Conservation (phyloP, 106 monocot genomes). For the Gastrodia elata region DNA sequence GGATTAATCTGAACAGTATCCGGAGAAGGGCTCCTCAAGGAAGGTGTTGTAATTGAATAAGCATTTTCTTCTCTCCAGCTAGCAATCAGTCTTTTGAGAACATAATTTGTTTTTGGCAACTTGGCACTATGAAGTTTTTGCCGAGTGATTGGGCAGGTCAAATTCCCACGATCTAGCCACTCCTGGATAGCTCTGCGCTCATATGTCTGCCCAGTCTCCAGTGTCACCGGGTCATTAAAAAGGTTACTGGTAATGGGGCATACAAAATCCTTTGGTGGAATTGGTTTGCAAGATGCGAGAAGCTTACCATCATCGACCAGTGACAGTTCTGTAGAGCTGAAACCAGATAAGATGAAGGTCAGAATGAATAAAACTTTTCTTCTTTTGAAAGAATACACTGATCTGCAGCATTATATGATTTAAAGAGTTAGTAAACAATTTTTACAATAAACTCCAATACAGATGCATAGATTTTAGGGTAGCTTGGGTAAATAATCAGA, state of each 20-base stretch:
- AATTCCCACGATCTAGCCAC: conserved; percentile 47
- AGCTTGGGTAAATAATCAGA: not conserved
- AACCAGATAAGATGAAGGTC: conserved; percentile 3
- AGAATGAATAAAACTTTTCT: not conserved
- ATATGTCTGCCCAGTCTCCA: conserved; percentile 59
- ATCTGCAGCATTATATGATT: not conserved
- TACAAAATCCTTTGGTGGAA: conserved; percentile 53
- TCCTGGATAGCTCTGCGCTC: conserved; percentile 51
- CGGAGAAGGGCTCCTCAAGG: conserved; percentile 14
- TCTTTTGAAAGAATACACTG: conserved; percentile 2
- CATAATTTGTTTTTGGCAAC: conserved; percentile 54
- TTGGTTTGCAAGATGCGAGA: conserved; percentile 9
- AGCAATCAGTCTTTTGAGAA: conserved; percentile 47
- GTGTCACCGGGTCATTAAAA: conserved; percentile 51
- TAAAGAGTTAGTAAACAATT: not conserved
- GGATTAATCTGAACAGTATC: not conserved
- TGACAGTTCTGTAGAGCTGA: conserved; percentile 17
- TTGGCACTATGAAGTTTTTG: conserved; percentile 37
- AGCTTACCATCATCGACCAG: conserved; percentile 25
- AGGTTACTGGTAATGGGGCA: conserved; percentile 55
- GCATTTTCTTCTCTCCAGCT: conserved; percentile 39
- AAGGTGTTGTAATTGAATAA: conserved; percentile 7
- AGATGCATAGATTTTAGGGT: too few relatives aligned
- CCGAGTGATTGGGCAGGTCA: conserved; percentile 56
- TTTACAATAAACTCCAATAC: not conserved